Evolutionary conservation across 2,329 filamentous ascomycete species (phyloP).

Genomic region (Aspergillus fijiensis): DNA sequence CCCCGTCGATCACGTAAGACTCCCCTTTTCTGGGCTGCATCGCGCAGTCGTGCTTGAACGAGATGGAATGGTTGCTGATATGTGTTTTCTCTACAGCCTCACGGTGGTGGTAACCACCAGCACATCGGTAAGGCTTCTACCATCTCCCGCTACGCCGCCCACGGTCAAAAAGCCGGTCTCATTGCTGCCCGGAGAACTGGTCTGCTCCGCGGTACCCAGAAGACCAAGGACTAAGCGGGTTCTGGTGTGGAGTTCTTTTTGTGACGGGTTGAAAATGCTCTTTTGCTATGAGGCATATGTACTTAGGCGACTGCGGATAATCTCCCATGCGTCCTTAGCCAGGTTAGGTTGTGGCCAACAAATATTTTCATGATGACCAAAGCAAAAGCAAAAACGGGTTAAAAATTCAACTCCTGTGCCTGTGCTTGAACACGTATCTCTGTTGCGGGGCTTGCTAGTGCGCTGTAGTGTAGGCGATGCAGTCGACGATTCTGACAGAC

Average conservation of each 20-base stretch:
- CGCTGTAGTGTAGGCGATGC: background rate
- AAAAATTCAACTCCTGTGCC: constrained; percentile 23
- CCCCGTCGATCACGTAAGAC: constrained; percentile 87
- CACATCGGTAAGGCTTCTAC: constrained; percentile 99
- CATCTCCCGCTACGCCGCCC: constrained; percentile 95
- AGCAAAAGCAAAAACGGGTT: constrained; percentile 29
- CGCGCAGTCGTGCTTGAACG: background rate
- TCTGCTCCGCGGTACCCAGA: constrained; percentile 99
- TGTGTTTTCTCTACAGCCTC: constrained; percentile 53
- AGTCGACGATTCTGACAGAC: background rate
- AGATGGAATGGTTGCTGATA: constrained; percentile 19
- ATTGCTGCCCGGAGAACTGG: constrained; percentile 99
- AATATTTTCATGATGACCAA: constrained; percentile 33
- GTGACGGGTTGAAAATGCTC: constrained; percentile 43
- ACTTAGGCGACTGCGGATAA: constrained; percentile 43
- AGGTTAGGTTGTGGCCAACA: constrained; percentile 43
- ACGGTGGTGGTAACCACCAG: constrained; percentile 99
- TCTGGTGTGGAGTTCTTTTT: constrained; percentile 59
- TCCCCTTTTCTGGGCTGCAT: background rate
- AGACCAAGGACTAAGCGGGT: constrained; percentile 90
- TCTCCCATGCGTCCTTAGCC: constrained; percentile 39
- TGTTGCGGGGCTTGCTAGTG: background rate
- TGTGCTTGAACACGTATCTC: constrained; percentile 5
- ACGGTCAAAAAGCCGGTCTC: constrained; percentile 99
- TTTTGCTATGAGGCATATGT: constrained; percentile 45